A percentile compares a stretch with the other conserved stretches of the same genome.
These are phyloP conservation scores for Yueomyces sp. DNA, from an alignment of 1,139 yeast genomes.

Conservation along the genomic window DNA sequence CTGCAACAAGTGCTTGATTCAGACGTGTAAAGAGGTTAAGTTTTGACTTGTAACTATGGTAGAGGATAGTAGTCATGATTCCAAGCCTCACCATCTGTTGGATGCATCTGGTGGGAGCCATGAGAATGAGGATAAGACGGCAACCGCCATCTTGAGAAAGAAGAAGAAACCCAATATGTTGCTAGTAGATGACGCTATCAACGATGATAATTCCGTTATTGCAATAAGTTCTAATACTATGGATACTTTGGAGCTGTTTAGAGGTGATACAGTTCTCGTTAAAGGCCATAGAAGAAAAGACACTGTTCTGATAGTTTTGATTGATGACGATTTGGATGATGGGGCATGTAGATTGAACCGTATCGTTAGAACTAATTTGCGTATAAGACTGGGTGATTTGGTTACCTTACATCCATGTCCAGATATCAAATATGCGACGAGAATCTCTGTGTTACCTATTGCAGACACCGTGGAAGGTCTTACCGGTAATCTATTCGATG, in stretches of 20 bases:
- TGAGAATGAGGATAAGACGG: conserved; percentile 65
- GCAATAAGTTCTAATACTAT: conserved; percentile 90
- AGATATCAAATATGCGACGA: conserved; percentile 85
- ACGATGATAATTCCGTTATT: conserved; percentile 93
- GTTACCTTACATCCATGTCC: conserved; percentile 92
- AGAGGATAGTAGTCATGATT: too few species aligned
- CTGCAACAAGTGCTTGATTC: too few species aligned
- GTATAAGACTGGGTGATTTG: conserved; percentile 89
- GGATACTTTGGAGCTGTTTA: conserved; percentile 88
- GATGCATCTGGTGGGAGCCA: conserved; percentile 46
- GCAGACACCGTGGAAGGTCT: conserved; percentile 98
- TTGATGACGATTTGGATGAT: conserved; percentile 94
- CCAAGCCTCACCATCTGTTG: conserved; percentile 27
- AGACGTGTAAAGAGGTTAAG: too few species aligned
- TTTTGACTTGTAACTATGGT: too few species aligned
- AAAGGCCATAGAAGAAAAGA: conserved; percentile 98
- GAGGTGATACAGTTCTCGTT: conserved; percentile 95
- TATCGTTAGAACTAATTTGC: conserved; percentile 87
- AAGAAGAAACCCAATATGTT: conserved; percentile 93
- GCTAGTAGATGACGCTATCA: conserved; percentile 92
- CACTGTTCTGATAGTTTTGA: conserved; percentile 90
- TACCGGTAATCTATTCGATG: conserved; percentile 95
- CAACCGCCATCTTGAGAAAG: conserved; percentile 92
- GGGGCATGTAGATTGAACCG: conserved; percentile 92
- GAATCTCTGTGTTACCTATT: conserved; percentile 93